Evolutionary conservation across 1,284 basidiomycete species (phyloP).

Genomic region (Inonotus obliquus): DNA sequence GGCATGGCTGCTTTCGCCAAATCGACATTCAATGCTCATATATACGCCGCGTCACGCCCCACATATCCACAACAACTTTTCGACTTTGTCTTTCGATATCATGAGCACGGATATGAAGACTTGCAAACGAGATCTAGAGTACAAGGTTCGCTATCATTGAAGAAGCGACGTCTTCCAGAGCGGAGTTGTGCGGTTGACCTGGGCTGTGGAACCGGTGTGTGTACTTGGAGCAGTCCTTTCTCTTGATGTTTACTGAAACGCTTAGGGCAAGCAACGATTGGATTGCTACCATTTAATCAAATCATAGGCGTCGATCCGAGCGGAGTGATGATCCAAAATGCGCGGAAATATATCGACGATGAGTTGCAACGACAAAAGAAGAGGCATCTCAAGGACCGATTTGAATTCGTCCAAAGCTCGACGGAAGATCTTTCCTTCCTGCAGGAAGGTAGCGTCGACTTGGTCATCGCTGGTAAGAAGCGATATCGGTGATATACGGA

Average conservation of each 20-base stretch:
- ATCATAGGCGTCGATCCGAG: slow-evolving; percentile 75
- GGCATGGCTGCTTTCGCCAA: slow-evolving; percentile 75
- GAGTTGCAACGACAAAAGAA: slow-evolving; percentile 7
- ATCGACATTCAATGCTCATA: slow-evolving; percentile 53
- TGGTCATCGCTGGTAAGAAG: slow-evolving; percentile 63
- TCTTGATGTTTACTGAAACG: background rate
- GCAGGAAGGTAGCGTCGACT: slow-evolving; percentile 57
- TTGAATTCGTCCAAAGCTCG: slow-evolving; percentile 45
- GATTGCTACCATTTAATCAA: slow-evolving; percentile 55
- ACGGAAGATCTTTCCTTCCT: slow-evolving; percentile 57
- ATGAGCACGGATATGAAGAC: slow-evolving; percentile 27
- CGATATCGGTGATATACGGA: background rate
- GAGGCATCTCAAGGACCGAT: slow-evolving; percentile 22
- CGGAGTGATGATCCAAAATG: slow-evolving; percentile 66
- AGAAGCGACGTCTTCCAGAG: background rate
- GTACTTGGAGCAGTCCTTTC: background rate
- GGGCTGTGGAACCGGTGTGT: slow-evolving; percentile 78
- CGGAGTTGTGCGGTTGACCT: slow-evolving; percentile 63
- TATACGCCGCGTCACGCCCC: slow-evolving; percentile 62
- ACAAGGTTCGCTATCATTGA: background rate
- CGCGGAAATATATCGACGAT: slow-evolving; percentile 34
- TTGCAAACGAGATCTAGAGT: background rate
- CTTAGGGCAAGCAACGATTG: slow-evolving; percentile 62
- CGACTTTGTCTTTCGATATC: slow-evolving; percentile 56
- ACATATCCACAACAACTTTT: slow-evolving; percentile 64